A percentile compares a stretch with the other conserved stretches of the same genome.
Conservation (phyloP, 2,329 filamentous ascomycete genomes). For the Sporothrix protearum region DNA sequence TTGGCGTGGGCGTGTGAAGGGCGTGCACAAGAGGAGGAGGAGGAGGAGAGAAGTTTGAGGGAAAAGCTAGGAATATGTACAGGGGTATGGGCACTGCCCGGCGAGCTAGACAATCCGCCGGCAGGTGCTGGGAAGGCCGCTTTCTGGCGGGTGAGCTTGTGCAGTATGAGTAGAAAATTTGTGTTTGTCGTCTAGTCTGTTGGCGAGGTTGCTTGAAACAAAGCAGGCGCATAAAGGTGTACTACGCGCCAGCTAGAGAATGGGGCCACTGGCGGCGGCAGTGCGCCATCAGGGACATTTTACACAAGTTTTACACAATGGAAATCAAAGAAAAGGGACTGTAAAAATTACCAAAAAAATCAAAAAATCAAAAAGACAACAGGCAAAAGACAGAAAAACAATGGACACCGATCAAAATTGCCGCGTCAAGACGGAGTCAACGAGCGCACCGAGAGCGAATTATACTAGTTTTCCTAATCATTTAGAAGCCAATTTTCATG, state of each 20-base stretch:
- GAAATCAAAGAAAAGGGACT: not conserved
- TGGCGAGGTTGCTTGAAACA: not conserved
- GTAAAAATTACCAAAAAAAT: not conserved
- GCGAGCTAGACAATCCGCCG: constrained; percentile 13
- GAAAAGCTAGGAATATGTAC: not conserved
- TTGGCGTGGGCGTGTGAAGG: not conserved
- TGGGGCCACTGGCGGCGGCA: not conserved
- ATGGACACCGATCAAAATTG: not conserved
- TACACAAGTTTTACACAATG: not conserved
- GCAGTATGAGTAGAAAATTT: not conserved
- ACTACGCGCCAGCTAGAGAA: not conserved
- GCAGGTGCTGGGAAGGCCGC: not conserved
- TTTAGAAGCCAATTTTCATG: not conserved
- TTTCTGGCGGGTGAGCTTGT: not conserved
- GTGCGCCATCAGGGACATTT: not conserved
- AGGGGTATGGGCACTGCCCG: not conserved
- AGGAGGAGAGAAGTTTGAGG: not conserved
- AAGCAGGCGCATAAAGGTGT: not conserved
- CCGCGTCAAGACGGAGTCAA: not conserved
- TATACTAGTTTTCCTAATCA: no score
- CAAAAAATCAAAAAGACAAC: not conserved
- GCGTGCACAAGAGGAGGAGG: not conserved
- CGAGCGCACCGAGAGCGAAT: not conserved
- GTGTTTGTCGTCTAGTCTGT: not conserved
- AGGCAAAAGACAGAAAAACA: not conserved